These are phyloP conservation scores for Penstemon eatonii DNA, from an alignment of 257 asterid species.

Conservation along the genomic window DNA sequence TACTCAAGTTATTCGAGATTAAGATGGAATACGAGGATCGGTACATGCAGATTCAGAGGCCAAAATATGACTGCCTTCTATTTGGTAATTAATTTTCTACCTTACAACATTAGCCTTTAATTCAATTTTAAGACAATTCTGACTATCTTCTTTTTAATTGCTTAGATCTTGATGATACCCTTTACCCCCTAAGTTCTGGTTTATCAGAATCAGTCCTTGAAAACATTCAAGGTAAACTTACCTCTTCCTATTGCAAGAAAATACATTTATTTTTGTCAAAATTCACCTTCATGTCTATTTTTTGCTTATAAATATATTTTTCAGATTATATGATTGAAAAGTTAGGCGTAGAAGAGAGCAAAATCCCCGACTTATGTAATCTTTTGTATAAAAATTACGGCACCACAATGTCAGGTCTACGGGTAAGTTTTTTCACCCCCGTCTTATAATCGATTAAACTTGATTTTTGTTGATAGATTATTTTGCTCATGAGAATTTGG, in stretches of 20 bases:
- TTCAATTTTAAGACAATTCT: constrained; percentile 18
- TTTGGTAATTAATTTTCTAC: constrained; percentile 52
- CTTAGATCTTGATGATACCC: constrained; percentile 92
- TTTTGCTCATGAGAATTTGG: constrained; percentile 1
- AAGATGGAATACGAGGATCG: constrained; percentile 71
- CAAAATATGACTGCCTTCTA: constrained; percentile 90
- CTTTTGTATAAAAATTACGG: constrained; percentile 78
- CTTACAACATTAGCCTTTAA: constrained; percentile 10
- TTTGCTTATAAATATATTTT: constrained; percentile 2
- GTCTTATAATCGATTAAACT: not conserved
- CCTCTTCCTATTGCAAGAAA: not conserved
- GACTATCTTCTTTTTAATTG: not conserved
- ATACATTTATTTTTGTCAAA: not conserved
- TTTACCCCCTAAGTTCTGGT: constrained; percentile 88
- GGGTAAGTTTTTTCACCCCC: constrained; percentile 46
- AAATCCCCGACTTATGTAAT: constrained; percentile 58
- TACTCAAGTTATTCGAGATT: constrained; percentile 41
- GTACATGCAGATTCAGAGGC: constrained; percentile 64
- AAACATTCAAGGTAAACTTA: constrained; percentile 70
- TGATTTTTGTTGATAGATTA: constrained; percentile 5
- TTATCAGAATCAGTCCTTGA: constrained; percentile 56
- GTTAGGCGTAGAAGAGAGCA: constrained; percentile 68
- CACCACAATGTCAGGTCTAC: constrained; percentile 94
- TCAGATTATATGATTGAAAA: constrained; percentile 80
- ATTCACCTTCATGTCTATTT: constrained; percentile 12